A percentile compares a stretch with the other conserved stretches of the same genome.
These are phyloP conservation scores for Claviceps pazoutovae DNA, from an alignment of 2,329 filamentous ascomycete species.

Conservation along the genomic window DNA sequence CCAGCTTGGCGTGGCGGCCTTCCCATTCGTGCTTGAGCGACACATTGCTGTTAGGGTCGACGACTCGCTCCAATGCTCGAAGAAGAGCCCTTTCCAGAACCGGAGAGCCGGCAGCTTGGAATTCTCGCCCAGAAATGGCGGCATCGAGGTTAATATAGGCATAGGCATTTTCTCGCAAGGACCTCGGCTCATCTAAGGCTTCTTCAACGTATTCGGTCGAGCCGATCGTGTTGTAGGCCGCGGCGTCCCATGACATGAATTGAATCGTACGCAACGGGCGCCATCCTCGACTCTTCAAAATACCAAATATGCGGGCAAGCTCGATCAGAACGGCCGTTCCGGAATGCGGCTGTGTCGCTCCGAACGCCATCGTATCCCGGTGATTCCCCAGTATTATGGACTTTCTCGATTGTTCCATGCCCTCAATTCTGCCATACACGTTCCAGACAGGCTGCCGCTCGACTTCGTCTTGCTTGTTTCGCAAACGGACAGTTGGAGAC, in stretches of 20 bases:
- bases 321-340: constrained; percentile 89
- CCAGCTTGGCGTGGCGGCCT: constrained; percentile 43
- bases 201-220: constrained; percentile 93
- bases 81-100: constrained; percentile 60
- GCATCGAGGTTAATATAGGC: constrained; percentile 88
- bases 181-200: constrained; percentile 41
- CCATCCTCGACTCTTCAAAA: constrained; percentile 68
- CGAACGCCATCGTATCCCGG: constrained; percentile 84
- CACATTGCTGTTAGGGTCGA: constrained; percentile 56
- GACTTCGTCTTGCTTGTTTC: constrained; percentile 77
- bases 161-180: constrained; percentile 58
- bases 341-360: constrained; percentile 71
- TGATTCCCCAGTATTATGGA: constrained; percentile 86
- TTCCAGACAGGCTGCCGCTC: constrained; percentile 83
- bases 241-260: constrained; percentile 93
- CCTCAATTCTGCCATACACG: constrained; percentile 68
- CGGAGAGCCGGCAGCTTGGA: constrained; percentile 69
- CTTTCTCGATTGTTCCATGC: constrained; percentile 72
- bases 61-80: constrained; percentile 59
- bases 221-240: constrained; percentile 84
- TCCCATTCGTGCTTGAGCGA: constrained; percentile 69
- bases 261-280: constrained; percentile 85
- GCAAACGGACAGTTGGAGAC: constrained; percentile 65
- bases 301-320: constrained; percentile 70
- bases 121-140: constrained; percentile 60